Base-by-base conservation (phyloP, 306 rosid genomes). In the Castanea sativa region DNA sequence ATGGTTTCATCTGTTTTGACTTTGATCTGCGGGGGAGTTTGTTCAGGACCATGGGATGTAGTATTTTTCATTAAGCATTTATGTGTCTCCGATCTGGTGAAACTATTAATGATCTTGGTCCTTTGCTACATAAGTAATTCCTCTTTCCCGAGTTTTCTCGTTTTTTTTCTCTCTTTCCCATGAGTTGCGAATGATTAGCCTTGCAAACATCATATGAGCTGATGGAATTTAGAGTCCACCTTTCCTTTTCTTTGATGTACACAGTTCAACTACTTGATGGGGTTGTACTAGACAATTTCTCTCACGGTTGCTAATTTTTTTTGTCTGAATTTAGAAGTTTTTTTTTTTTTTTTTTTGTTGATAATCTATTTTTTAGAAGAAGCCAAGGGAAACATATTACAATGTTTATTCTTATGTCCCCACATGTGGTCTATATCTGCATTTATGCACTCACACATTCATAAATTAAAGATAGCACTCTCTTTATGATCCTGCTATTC, bases 11-110 rank as follows among this genome's bases (percentile, higher is more conserved):
- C 60, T 52, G n/a, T 16, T 55, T 19, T 13, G 32, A 52, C 72
- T 71, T 9, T 41, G 30, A 56, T 67, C 25, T 83, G 83, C 74
- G 67, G 84, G 83, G 86, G 78, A 8, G 33, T 84, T n/a, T 88
- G 86, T 77, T 79, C 82, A 9, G 80, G 89, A 80, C 76, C 88
- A 5, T 83, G 88, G 84, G 85, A 88, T 71, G 23, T 86, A 18
- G 16, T 67, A 20, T 86, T 85, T 56, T 88, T 88, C 57, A 77
- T 88, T 20, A 88, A 83, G 80, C 91, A 86, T 75, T 35, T 86
- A 7, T 88, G 88, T 18, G 55, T 83, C 60, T 73, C 86, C 59
- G 68, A 55, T 77, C 59, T 88, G 20, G 67, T 53, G 60, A 84
- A 80, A 74, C 85, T 84, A 25, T 74, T 82, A 27, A 77, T 87